These are phyloP conservation scores for Ustilago sp. DNA, from an alignment of 1,284 basidiomycete species.

Conservation along the genomic window DNA sequence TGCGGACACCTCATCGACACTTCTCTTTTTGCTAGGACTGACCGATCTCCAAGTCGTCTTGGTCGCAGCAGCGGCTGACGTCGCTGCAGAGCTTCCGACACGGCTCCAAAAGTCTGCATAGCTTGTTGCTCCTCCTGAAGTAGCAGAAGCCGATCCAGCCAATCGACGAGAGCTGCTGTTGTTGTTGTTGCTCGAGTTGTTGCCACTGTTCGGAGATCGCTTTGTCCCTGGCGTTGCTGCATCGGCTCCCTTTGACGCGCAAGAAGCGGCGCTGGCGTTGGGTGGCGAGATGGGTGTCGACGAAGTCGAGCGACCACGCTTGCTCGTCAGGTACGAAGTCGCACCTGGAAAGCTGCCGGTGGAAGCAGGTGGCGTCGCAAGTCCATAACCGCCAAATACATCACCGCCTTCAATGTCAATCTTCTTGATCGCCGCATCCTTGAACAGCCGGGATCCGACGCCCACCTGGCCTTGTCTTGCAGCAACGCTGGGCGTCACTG, in stretches of 20 bases:
- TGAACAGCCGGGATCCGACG: slow-evolving; percentile 44
- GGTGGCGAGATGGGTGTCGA: slow-evolving; percentile 48
- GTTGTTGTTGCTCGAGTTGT: slow-evolving; percentile 1
- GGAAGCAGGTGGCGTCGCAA: slow-evolving; percentile 50
- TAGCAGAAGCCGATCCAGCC: slow-evolving; percentile 7
- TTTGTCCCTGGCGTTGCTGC: slow-evolving; percentile 5
- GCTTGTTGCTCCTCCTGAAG: slow-evolving; percentile 40
- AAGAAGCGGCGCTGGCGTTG: slow-evolving; percentile 25
- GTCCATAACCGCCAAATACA: slow-evolving; percentile 51
- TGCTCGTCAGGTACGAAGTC: slow-evolving; percentile 33
- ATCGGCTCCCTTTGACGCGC: slow-evolving; percentile 21
- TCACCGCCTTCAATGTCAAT: slow-evolving; percentile 47
- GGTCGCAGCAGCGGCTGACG: not conserved
- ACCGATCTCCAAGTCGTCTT: slow-evolving; percentile 15
- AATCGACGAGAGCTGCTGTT: slow-evolving; percentile 7
- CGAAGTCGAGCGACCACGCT: slow-evolving; percentile 38
- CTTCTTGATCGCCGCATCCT: slow-evolving; percentile 48
- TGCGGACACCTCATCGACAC: slow-evolving; percentile 24
- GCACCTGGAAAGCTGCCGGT: slow-evolving; percentile 40
- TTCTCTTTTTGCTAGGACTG: slow-evolving; percentile 49
- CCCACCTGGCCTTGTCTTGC: slow-evolving; percentile 12
- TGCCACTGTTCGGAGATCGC: slow-evolving; percentile 19
- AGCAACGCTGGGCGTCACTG: slow-evolving; percentile 30
- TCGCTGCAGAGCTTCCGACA: slow-evolving; percentile 38
- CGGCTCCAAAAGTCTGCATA: slow-evolving; percentile 62